phyloP scores from a whole-genome alignment of 164 flowering plant species.

The Dillenia suffruticosa region DNA sequence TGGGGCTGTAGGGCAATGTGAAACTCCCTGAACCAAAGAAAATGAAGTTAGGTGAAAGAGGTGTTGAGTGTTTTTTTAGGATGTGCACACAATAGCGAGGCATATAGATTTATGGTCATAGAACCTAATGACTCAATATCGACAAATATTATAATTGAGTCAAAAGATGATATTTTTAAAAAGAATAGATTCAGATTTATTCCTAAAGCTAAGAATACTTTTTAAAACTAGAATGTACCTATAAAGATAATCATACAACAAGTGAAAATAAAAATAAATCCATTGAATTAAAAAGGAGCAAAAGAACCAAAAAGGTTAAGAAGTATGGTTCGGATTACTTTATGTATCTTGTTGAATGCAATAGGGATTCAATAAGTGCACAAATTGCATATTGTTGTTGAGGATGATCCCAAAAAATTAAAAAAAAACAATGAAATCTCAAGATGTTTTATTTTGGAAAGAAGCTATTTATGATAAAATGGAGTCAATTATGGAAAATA shows the following conservation, averaged over 20 bases:
- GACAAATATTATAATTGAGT: constrained; percentile 4
- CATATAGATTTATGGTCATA: constrained; percentile 5
- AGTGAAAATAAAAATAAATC: no score
- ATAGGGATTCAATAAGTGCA: neutral
- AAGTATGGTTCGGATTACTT: neutral
- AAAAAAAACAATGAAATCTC: no score
- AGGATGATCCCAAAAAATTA: no score
- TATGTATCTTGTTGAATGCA: neutral
- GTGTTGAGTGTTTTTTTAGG: constrained; percentile 12
- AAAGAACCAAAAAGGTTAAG: neutral
- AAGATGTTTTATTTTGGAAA: no score
- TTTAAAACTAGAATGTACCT: no score
- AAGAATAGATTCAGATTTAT: neutral
- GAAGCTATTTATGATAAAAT: neutral
- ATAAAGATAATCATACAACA: no score
- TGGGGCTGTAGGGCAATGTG: constrained; percentile 11
- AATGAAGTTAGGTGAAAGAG: constrained; percentile 6
- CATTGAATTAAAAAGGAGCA: neutral
- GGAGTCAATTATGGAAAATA: no score
- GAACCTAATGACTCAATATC: neutral
- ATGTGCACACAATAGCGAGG: constrained; percentile 9
- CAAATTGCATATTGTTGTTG: neutral
- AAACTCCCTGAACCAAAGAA: constrained; percentile 3
- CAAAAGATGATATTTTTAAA: constrained; percentile 8
- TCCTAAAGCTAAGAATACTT: neutral